Conservation (phyloP, 2,329 filamentous ascomycete genomes). For the Hypomyces rosellus region DNA sequence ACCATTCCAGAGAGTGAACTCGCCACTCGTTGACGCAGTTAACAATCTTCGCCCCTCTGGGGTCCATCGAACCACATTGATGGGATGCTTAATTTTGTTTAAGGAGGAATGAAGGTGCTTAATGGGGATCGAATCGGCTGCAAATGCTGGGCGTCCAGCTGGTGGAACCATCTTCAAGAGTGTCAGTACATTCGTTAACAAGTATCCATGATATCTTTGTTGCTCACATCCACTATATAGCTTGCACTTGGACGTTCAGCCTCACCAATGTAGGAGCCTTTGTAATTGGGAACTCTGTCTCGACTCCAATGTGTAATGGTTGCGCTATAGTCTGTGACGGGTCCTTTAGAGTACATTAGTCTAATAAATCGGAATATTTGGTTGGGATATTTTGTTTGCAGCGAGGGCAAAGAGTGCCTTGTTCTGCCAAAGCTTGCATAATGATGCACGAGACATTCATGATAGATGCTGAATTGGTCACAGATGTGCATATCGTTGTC, state of each 20-base stretch:
- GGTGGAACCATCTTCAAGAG: constrained; percentile 73
- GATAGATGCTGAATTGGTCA: no score
- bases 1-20: constrained; percentile 98
- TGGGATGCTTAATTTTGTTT: constrained; percentile 95
- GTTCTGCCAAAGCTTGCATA: no score
- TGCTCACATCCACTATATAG: constrained; percentile 74
- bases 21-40: constrained; percentile 91
- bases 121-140: constrained; percentile 85
- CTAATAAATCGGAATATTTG: background rate
- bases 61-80: constrained; percentile 97
- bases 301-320: constrained; percentile 90
- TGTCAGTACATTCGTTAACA: constrained; percentile 13
- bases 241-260: constrained; percentile 78
- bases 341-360: constrained; percentile 46
- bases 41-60: constrained; percentile 87
- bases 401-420: no score
- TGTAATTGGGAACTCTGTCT: constrained; percentile 63
- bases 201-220: background rate
- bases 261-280: constrained; percentile 65
- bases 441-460: no score
- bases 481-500: background rate
- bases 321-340: constrained; percentile 88
- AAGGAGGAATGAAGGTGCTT: constrained; percentile 96
- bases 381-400: no score
- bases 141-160: constrained; percentile 62